A percentile compares a stretch with the other conserved stretches of the same genome.
These are phyloP conservation scores for Salix brachista DNA, from an alignment of 345 rosid genomes.

Conservation along the genomic window DNA sequence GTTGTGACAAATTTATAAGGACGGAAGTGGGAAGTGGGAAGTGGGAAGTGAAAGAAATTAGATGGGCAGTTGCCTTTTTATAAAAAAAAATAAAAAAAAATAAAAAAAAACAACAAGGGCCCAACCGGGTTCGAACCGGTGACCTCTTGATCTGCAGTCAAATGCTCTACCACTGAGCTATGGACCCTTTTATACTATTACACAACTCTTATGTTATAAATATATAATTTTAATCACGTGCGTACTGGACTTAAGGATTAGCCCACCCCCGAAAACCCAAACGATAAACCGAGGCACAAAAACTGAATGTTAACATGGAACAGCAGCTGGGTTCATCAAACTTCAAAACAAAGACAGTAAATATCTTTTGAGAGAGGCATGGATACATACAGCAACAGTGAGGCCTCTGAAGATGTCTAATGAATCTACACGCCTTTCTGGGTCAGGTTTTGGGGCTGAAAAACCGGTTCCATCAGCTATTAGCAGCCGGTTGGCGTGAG, in stretches of 20 bases:
- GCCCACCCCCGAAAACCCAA: neutral
- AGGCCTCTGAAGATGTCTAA: slow-evolving; percentile 91
- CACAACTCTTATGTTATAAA: fast-evolving
- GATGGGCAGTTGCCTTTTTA: neutral
- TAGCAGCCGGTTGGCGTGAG: slow-evolving; percentile 33
- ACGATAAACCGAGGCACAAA: no score
- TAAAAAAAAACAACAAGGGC: slow-evolving; percentile 19
- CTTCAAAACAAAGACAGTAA: neutral
- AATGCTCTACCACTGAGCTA: slow-evolving; percentile 41
- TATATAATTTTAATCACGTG: fast-evolving
- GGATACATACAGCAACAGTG: slow-evolving; percentile 60
- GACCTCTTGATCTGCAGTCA: slow-evolving; percentile 39
- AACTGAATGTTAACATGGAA: neutral
- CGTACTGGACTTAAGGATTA: fast-evolving
- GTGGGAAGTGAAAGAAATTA: neutral
- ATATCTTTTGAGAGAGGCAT: neutral
- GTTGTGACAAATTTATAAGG: neutral
- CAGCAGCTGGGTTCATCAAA: neutral
- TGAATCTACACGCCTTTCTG: slow-evolving; percentile 51
- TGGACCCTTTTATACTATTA: neutral
- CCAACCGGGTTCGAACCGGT: slow-evolving; percentile 38
- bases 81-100: neutral
- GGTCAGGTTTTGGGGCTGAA: slow-evolving; percentile 23
- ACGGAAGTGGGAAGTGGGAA: no score
- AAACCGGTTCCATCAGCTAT: slow-evolving; percentile 23